phyloP scores from a whole-genome alignment of 371 early-diverging fungal species.

The Funneliformis caledonium region DNA sequence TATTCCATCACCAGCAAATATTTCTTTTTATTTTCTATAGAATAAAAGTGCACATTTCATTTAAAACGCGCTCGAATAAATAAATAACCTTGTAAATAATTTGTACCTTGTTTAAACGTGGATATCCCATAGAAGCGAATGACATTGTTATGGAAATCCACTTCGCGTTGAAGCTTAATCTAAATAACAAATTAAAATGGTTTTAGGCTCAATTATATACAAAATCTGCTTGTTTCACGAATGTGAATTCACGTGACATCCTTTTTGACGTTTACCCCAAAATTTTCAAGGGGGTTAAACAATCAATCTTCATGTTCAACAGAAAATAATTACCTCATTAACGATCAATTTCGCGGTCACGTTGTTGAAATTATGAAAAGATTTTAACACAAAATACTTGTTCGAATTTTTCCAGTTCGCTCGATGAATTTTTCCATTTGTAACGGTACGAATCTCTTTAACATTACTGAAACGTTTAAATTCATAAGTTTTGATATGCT shows the following conservation, averaged over 20 bases:
- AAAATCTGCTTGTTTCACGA: neutral
- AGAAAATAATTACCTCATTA: neutral
- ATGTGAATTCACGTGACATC: no score
- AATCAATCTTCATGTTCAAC: no score
- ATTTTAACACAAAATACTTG: neutral
- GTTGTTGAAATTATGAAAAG: neutral
- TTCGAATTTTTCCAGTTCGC: neutral
- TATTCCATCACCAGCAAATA: neutral
- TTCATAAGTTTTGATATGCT: neutral
- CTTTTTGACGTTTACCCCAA: no score
- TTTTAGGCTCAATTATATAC: neutral
- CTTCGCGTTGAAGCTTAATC: neutral
- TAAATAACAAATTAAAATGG: neutral
- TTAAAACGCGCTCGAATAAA: neutral
- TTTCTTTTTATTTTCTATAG: neutral
- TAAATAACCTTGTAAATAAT: neutral
- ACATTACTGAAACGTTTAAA: neutral
- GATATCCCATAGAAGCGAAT: constrained; percentile 10
- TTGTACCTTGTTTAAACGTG: neutral
- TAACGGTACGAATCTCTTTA: neutral
- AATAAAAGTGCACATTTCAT: neutral
- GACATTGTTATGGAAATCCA: neutral
- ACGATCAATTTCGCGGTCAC: neutral
- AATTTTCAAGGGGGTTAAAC: no score
- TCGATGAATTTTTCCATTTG: neutral